Evolutionary conservation across 2,329 filamentous ascomycete genomes (phyloP), one percentile per base, ranked within the genome.

Genomic region (Ophiostoma triangulosporum): DNA sequence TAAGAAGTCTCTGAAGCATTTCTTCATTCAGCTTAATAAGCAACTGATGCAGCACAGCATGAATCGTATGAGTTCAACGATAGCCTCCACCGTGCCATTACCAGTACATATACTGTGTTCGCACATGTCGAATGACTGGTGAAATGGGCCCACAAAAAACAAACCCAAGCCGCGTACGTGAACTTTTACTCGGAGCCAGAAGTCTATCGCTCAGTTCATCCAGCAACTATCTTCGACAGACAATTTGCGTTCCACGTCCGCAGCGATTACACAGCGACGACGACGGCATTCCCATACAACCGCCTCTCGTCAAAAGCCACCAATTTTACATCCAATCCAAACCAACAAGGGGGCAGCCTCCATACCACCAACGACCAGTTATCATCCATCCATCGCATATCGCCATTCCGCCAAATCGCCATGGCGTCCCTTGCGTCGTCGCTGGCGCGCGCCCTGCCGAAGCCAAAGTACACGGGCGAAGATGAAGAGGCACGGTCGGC

Each of bases 381-480:
- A n/a, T n/a, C n/a, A n/a, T n/a, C n/a, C n/a, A n/a, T 31, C 36
- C 12, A 14, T 24, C 38, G 38, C 35, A 36, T 36, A 48, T 29
- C 46, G 17, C 26, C 33, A 27, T 17, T 24, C 11, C 11, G 4
- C 32, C n/a, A n/a, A n/a, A 48, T 49, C n/a, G 22, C 33, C 57
- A 87, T 87, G 82, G 72, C 81, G 56, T 83, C 81, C 56, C 75
- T 86, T 64, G 77, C 77, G 60, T 76, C 80, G 56, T 86, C 88
- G 55, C 77, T 97, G 43, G 81, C 88, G 58, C 81, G 82, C 64
- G 83, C 86, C 54, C 75, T 97, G 43, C 91, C 91, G 3, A 90
- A 90, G 66, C 90, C 91, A 15, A 91, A 87, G 70, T 95, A 96
- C 65, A 88, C 84, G 4, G 89, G 87, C 61, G 88, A 95, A 65